phyloP scores from a whole-genome alignment of 495 filamentous ascomycete genomes.

The Podospora bellae-mahoneyi region DNA sequence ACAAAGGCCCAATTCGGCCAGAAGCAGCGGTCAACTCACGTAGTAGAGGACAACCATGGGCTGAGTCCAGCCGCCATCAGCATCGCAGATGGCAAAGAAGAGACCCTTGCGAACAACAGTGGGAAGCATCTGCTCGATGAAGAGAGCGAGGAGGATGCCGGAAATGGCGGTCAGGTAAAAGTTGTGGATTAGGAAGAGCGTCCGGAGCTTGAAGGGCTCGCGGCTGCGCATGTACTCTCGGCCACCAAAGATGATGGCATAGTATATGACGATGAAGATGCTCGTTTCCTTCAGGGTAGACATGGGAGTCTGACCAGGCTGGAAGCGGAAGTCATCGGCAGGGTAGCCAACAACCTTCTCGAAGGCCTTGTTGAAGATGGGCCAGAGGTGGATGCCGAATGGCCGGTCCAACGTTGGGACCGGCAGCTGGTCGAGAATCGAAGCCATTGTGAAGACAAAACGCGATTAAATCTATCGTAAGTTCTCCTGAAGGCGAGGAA shows the following conservation, averaged over 20 bases:
- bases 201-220: constrained; percentile 62
- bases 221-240: constrained; percentile 69
- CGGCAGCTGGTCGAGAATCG: constrained; percentile 60
- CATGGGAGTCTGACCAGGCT: constrained; percentile 64
- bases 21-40: constrained; percentile 47
- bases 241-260: constrained; percentile 71
- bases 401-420: constrained; percentile 83
- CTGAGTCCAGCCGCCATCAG: constrained; percentile 73
- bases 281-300: constrained; percentile 64
- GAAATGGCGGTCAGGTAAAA: constrained; percentile 72
- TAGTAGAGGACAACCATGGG: constrained; percentile 75
- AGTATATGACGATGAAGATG: constrained; percentile 65
- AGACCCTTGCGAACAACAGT: constrained; percentile 64
- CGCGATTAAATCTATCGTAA: constrained; percentile 9
- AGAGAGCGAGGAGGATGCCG: constrained; percentile 61
- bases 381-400: constrained; percentile 91
- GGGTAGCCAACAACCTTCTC: constrained; percentile 67
- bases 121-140: constrained; percentile 70
- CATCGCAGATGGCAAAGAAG: constrained; percentile 69
- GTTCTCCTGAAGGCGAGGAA: constrained; percentile 15
- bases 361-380: constrained; percentile 85
- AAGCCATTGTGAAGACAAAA: constrained; percentile 35
- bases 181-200: constrained; percentile 76
- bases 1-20: background rate
- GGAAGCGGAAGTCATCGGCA: constrained; percentile 67